phyloP scores from a whole-genome alignment of 768 basidiomycete genomes.

The Auriscalpium microsporum region DNA sequence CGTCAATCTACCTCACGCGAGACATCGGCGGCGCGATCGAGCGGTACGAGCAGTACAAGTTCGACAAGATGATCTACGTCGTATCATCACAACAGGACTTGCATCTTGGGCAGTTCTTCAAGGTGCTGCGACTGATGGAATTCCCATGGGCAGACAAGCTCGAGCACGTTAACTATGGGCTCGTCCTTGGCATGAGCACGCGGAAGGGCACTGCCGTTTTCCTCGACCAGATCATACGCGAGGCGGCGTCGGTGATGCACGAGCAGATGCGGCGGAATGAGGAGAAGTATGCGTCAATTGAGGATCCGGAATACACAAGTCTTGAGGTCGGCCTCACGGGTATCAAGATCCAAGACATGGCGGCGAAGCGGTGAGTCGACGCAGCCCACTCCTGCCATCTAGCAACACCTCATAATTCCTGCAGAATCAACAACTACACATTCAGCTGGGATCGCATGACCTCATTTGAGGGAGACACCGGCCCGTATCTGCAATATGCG shows the following conservation, averaged over 20 bases:
- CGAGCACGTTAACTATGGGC: conserved; percentile 84
- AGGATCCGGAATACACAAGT: conserved; percentile 74
- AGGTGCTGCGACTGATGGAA: conserved; percentile 83
- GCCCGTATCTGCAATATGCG: conserved; percentile 93
- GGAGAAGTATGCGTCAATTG: conserved; percentile 83
- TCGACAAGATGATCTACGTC: conserved; percentile 91
- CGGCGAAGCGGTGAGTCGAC: conserved; percentile 68
- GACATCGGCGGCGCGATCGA: conserved; percentile 93
- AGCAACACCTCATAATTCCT: background rate
- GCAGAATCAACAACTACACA: conserved; percentile 89
- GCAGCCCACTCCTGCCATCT: background rate
- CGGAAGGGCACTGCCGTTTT: conserved; percentile 92
- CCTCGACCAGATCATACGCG: conserved; percentile 85
- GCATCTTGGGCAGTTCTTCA: conserved; percentile 89
- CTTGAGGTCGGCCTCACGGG: conserved; percentile 89
- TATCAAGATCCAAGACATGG: conserved; percentile 97
- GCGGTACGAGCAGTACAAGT: conserved; percentile 86
- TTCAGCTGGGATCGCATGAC: conserved; percentile 94
- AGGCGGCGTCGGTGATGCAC: conserved; percentile 85
- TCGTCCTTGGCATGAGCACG: conserved; percentile 94
- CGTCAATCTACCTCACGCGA: conserved; percentile 88
- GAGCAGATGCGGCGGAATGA: conserved; percentile 94
- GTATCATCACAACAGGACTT: conserved; percentile 82
- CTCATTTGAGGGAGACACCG: conserved; percentile 93
- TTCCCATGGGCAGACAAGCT: conserved; percentile 79